Conservation (phyloP, 192 early-diverging fungal species). For the Coemansia sp. region DNA sequence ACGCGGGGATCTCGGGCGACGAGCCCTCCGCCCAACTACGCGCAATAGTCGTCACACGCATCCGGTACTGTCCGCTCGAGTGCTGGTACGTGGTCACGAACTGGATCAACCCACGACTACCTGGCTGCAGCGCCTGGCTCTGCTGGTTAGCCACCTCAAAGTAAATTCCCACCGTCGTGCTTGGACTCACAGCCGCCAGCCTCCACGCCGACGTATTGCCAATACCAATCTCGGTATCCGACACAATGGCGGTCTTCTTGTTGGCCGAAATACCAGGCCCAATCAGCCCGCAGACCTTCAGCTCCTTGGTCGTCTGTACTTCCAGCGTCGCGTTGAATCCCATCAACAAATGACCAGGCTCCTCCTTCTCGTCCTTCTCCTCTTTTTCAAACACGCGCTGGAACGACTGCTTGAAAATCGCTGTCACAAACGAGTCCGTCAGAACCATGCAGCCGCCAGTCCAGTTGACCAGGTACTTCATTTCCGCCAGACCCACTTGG, state of each 20-base stretch:
- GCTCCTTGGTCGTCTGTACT: conserved; percentile 94
- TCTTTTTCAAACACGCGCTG: conserved; percentile 94
- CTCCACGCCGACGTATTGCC: conserved; percentile 96
- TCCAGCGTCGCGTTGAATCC: conserved; percentile 97
- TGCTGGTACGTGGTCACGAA: conserved; percentile 97
- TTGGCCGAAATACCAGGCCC: conserved; percentile 91
- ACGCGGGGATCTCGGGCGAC: conserved; percentile 82
- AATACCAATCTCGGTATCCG: conserved; percentile 98
- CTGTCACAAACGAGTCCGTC: conserved; percentile 92
- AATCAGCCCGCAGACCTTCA: conserved; percentile 95
- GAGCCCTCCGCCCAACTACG: conserved; percentile 83
- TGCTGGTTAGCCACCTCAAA: conserved; percentile 96
- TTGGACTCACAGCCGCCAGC: conserved; percentile 84
- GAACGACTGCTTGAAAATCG: conserved; percentile 98
- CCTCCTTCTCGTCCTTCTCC: conserved; percentile 17
- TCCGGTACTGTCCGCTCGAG: conserved; percentile 82
- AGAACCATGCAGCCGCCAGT: conserved; percentile 95
- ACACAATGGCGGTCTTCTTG: conserved; percentile 89
- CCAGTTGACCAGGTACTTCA: conserved; percentile 86
- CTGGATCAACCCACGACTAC: conserved; percentile 88
- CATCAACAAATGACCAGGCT: conserved; percentile 85
- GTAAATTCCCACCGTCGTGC: conserved; percentile 87
- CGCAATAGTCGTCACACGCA: conserved; percentile 95
- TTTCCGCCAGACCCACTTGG: conserved; percentile 96
- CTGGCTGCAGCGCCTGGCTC: conserved; percentile 77